Evolutionary conservation across 2,329 filamentous ascomycete species (phyloP).

Genomic region (Dothideomycetes sp.): DNA sequence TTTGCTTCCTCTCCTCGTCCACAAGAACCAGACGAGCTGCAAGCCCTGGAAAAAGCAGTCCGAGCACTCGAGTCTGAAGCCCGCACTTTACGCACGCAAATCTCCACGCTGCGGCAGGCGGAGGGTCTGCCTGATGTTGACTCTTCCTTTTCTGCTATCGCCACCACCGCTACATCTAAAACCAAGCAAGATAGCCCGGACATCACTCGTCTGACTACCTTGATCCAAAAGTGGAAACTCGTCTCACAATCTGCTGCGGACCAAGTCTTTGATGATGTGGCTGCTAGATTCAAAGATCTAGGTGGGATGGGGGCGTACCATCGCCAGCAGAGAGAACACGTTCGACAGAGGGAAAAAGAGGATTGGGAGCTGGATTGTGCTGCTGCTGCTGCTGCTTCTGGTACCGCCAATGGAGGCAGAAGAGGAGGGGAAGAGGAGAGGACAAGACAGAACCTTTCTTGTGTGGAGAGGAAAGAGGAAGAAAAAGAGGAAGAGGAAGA

Average conservation of each 20-base stretch:
- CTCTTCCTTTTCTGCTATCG: no score
- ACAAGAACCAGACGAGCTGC: neutral
- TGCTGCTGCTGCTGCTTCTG: no score
- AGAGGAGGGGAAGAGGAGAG: conserved; percentile 20
- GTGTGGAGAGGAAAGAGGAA: conserved; percentile 19
- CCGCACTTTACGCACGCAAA: conserved; percentile 42
- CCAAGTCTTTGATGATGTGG: conserved; percentile 51
- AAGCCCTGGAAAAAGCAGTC: conserved; percentile 10
- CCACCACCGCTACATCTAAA: no score
- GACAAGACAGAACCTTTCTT: conserved; percentile 20
- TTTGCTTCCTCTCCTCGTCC: conserved; percentile 5
- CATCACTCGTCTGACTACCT: conserved; percentile 36
- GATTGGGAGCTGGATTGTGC: conserved; percentile 33
- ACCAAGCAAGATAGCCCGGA: no score
- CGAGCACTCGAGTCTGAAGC: conserved; percentile 34
- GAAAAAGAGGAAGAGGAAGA: conserved; percentile 20
- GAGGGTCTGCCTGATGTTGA: no score
- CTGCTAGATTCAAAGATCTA: conserved; percentile 51
- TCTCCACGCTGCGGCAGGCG: no score
- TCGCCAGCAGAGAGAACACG: conserved; percentile 23
- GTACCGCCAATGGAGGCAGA: conserved; percentile 26
- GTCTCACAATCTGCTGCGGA: conserved; percentile 58
- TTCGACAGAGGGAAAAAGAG: conserved; percentile 35
- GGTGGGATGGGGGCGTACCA: conserved; percentile 50
- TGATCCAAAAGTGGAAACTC: conserved; percentile 41